These are phyloP conservation scores for Anthracocystis walkeri DNA, from an alignment of 1,284 basidiomycete species.

Conservation along the genomic window DNA sequence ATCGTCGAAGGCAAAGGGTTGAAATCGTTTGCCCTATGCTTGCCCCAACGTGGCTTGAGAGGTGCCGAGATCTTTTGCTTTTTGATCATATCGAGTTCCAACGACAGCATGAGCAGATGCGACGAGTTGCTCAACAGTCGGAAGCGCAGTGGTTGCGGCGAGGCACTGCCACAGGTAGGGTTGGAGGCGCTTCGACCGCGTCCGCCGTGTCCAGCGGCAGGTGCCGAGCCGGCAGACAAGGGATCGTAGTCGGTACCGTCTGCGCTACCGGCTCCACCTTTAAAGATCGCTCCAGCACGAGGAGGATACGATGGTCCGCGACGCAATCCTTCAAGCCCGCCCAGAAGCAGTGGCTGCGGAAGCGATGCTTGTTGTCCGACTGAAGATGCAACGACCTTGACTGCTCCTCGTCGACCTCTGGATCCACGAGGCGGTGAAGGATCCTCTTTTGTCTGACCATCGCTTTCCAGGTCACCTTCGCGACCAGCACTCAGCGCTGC, in stretches of 20 bases:
- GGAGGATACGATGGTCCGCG: conserved; percentile 48
- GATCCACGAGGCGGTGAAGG: conserved; percentile 39
- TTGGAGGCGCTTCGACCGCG: conserved; percentile 21
- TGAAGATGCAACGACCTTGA: conserved; percentile 52
- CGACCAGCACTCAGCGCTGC: conserved; percentile 12
- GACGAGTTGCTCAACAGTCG: conserved; percentile 63
- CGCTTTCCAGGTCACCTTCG: conserved; percentile 6
- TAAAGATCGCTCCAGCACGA: conserved; percentile 35
- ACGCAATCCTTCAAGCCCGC: conserved; percentile 25
- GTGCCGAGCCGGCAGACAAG: not conserved
- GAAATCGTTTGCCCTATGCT: conserved; percentile 60
- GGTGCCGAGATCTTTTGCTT: conserved; percentile 67
- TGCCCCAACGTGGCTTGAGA: conserved; percentile 66
- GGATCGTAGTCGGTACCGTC: conserved; percentile 12
- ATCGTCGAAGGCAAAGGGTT: conserved; percentile 44
- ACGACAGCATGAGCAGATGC: conserved; percentile 66
- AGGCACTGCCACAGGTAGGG: conserved; percentile 8
- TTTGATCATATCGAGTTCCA: conserved; percentile 68
- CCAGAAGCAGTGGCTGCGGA: conserved; percentile 24
- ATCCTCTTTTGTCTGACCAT: conserved; percentile 7
- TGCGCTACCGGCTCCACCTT: conserved; percentile 4
- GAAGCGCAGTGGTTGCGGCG: conserved; percentile 36
- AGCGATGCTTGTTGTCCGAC: conserved; percentile 23
- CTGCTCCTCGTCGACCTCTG: conserved; percentile 49
- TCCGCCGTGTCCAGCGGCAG: not conserved